A percentile compares a stretch with the other conserved stretches of the same genome.
phyloP scores from a whole-genome alignment of 2,329 filamentous ascomycete genomes.

The Chaetomium sp. region DNA sequence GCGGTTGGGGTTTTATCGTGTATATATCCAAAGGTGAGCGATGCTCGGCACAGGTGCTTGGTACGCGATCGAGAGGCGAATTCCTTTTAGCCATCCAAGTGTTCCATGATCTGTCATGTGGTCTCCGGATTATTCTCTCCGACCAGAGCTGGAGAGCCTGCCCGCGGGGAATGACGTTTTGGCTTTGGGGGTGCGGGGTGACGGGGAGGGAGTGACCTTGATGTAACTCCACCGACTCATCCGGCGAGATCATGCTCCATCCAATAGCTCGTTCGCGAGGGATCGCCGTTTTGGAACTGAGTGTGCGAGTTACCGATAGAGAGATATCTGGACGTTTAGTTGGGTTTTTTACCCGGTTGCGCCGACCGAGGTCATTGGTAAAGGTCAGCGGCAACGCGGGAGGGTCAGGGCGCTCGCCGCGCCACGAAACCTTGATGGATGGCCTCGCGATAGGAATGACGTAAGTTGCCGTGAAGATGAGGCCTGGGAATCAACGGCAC shows the following conservation, averaged over 20 bases:
- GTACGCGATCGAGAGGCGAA: too few relatives aligned
- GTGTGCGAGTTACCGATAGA: too few relatives aligned
- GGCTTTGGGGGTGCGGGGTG: neutral
- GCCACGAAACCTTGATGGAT: constrained; percentile 13
- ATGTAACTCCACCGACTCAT: constrained; percentile 18
- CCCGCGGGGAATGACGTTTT: constrained; percentile 10
- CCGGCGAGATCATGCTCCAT: constrained; percentile 20
- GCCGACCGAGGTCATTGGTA: constrained; percentile 18
- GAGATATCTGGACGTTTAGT: too few relatives aligned
- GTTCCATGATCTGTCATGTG: constrained; percentile 16
- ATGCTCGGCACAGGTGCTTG: too few relatives aligned
- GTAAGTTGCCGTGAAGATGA: constrained; percentile 12
- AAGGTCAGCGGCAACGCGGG: constrained; percentile 17
- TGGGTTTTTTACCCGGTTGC: neutral
- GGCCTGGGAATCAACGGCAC: constrained; percentile 5
- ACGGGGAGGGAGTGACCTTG: constrained; percentile 9
- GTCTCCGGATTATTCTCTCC: neutral
- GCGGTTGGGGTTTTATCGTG: constrained; percentile 20
- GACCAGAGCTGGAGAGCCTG: neutral
- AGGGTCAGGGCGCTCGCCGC: constrained; percentile 16
- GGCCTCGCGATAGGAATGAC: constrained; percentile 23
- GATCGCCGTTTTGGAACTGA: neutral
- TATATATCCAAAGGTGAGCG: constrained; percentile 19
- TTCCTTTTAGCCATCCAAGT: neutral
- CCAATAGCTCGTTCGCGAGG: neutral